Percentiles rank a stretch among this genome's conserved stretches.
Evolutionary conservation across 1,284 basidiomycete genomes (phyloP).

Genomic region (Puccinia hordei): DNA sequence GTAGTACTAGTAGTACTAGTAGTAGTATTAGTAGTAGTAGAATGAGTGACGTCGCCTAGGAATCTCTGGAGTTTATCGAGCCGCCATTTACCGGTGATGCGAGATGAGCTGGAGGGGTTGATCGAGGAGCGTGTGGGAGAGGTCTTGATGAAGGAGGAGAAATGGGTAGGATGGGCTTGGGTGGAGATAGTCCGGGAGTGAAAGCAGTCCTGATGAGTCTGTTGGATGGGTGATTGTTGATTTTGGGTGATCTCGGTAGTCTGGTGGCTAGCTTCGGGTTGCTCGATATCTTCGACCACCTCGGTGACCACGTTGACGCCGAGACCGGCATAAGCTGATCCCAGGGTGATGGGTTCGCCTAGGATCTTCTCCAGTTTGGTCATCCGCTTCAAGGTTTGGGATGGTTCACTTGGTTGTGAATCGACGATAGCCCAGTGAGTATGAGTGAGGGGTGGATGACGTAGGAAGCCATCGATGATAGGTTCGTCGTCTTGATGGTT

Average conservation of each 20-base stretch:
- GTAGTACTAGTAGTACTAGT: too few species aligned
- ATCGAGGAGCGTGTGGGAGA: neutral
- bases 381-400: neutral
- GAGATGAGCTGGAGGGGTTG: neutral
- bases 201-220: neutral
- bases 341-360: neutral
- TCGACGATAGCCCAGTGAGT: neutral
- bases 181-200: neutral
- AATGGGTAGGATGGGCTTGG: neutral
- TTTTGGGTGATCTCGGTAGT: neutral
- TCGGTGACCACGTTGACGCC: neutral
- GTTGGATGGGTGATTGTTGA: neutral
- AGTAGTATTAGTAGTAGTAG: too few species aligned
- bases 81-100: neutral
- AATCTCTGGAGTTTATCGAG: neutral
- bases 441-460: too few species aligned
- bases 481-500: neutral
- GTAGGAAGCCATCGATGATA: neutral
- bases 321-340: neutral
- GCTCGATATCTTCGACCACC: neutral
- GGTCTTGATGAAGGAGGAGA: neutral
- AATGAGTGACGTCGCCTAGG: neutral
- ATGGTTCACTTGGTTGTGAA: neutral
- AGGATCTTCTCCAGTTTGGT: slow-evolving; percentile 6
- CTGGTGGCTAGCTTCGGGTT: neutral